phyloP scores from a whole-genome alignment of 2,329 filamentous ascomycete species.

The Penicillium sclerotigenum region DNA sequence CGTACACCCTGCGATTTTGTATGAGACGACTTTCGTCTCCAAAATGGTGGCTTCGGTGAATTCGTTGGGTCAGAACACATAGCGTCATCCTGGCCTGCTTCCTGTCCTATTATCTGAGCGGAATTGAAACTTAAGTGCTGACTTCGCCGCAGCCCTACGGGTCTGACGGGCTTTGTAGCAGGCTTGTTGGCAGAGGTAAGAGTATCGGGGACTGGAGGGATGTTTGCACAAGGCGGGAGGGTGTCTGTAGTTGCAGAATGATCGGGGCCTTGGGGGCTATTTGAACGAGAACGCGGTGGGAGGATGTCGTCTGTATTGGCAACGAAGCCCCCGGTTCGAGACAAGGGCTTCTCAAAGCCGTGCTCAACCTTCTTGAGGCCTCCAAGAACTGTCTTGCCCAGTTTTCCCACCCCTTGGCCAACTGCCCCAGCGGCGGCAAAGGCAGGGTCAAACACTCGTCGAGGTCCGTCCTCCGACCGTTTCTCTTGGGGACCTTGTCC shows the following conservation, averaged over 20 bases:
- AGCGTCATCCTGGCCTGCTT: background rate
- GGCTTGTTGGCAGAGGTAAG: conserved; percentile 1
- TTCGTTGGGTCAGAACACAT: conserved; percentile 4
- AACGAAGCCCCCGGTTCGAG: conserved; percentile 36
- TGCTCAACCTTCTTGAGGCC: conserved; percentile 42
- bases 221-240: background rate
- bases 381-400: conserved; percentile 47
- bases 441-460: conserved; percentile 44
- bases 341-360: conserved; percentile 35
- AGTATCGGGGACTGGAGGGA: conserved; percentile 4
- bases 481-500: conserved; percentile 14
- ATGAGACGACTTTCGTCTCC: conserved; percentile 35
- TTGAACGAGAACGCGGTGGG: conserved; percentile 5
- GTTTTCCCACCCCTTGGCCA: conserved; percentile 46
- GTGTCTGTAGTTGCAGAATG: background rate
- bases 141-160: conserved; percentile 3
- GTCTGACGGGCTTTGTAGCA: conserved; percentile 1
- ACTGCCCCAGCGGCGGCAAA: conserved; percentile 53
- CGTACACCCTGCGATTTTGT: conserved; percentile 24
- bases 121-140: background rate
- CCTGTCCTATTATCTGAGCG: background rate
- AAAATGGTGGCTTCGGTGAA: conserved; percentile 31
- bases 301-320: conserved; percentile 8
- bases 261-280: conserved; percentile 5
- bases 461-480: conserved; percentile 17